Evolutionary conservation across 352 stramenopile genomes (phyloP).

Genomic region (Phytophthora macrochlamydospora): DNA sequence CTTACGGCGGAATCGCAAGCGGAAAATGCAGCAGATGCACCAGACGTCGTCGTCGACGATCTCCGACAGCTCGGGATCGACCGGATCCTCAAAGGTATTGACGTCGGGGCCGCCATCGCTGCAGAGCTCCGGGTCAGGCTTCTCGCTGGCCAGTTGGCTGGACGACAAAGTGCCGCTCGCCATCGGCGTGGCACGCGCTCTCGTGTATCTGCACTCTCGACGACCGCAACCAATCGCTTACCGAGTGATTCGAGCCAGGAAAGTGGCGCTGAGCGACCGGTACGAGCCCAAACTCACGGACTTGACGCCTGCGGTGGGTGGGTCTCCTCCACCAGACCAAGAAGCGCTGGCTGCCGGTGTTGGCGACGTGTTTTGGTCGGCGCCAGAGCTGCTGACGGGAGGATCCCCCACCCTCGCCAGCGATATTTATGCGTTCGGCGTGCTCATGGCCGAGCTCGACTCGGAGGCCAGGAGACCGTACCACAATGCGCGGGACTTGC

Average conservation of each 20-base stretch:
- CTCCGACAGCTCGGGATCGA: conserved; percentile 15
- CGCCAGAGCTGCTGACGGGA: conserved; percentile 57
- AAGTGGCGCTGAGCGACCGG: conserved; percentile 28
- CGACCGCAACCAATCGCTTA: conserved; percentile 23
- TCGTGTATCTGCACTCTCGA: conserved; percentile 32
- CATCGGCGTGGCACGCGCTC: conserved; percentile 18
- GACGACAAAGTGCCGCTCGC: conserved; percentile 33
- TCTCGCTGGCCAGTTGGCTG: conserved; percentile 25
- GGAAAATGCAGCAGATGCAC: background rate
- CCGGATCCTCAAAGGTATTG: conserved; percentile 1
- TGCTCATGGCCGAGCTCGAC: conserved; percentile 56
- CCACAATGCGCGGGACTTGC: conserved; percentile 14
- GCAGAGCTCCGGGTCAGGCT: conserved; percentile 22
- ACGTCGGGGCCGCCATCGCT: conserved; percentile 20
- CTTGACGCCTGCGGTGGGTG: conserved; percentile 26
- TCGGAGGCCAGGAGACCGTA: conserved; percentile 34
- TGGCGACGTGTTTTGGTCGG: conserved; percentile 37
- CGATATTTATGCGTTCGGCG: conserved; percentile 73
- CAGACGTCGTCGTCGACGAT: conserved; percentile 24
- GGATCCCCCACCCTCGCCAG: conserved; percentile 54
- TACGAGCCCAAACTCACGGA: conserved; percentile 32
- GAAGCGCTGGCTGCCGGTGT: conserved; percentile 28
- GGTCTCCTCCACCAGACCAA: conserved; percentile 19
- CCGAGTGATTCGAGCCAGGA: conserved; percentile 26
- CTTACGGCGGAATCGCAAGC: conserved; percentile 17